Conservation (phyloP, 768 basidiomycete genomes). For the Kwoniella dejecticola region DNA sequence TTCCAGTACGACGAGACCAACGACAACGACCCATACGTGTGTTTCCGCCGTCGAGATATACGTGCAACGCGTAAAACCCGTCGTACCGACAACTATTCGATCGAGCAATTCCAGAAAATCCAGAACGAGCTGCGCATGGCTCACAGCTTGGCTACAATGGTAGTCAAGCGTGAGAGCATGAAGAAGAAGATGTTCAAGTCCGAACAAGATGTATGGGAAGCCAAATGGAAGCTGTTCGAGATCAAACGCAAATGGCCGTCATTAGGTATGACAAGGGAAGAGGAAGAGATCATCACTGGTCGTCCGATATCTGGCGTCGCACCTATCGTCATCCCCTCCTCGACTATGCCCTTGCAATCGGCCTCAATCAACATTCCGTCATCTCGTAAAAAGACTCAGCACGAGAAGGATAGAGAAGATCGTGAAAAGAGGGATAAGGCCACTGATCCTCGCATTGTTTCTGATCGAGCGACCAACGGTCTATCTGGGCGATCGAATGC, state of each 20-base stretch:
- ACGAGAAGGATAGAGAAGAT: slow-evolving; percentile 45
- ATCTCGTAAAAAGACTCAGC: slow-evolving; percentile 25
- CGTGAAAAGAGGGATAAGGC: slow-evolving; percentile 46
- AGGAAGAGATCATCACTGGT: slow-evolving; percentile 55
- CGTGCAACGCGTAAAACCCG: slow-evolving; percentile 94
- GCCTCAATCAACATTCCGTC: slow-evolving; percentile 31
- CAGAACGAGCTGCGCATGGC: slow-evolving; percentile 73
- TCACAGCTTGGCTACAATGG: slow-evolving; percentile 69
- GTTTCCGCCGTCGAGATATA: slow-evolving; percentile 92
- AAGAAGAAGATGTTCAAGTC: slow-evolving; percentile 70
- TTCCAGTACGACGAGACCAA: slow-evolving; percentile 90
- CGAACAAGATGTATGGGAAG: slow-evolving; percentile 73
- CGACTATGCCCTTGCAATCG: slow-evolving; percentile 55
- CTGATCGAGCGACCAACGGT: slow-evolving; percentile 22
- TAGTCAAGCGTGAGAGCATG: slow-evolving; percentile 70
- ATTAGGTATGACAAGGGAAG: slow-evolving; percentile 55
- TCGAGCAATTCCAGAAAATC: slow-evolving; percentile 82
- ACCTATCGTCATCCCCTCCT: slow-evolving; percentile 49
- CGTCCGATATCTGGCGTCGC: slow-evolving; percentile 21
- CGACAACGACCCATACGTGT: slow-evolving; percentile 88
- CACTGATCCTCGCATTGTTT: slow-evolving; percentile 23
- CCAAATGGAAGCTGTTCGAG: slow-evolving; percentile 71
- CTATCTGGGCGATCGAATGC: slow-evolving; percentile 56
- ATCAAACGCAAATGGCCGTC: slow-evolving; percentile 69
- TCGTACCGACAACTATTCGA: slow-evolving; percentile 81